Percentiles rank a stretch among this genome's conserved stretches.
Evolutionary conservation across 768 basidiomycete genomes (phyloP).

Genomic region (Sporobolomyces pararoseus): DNA sequence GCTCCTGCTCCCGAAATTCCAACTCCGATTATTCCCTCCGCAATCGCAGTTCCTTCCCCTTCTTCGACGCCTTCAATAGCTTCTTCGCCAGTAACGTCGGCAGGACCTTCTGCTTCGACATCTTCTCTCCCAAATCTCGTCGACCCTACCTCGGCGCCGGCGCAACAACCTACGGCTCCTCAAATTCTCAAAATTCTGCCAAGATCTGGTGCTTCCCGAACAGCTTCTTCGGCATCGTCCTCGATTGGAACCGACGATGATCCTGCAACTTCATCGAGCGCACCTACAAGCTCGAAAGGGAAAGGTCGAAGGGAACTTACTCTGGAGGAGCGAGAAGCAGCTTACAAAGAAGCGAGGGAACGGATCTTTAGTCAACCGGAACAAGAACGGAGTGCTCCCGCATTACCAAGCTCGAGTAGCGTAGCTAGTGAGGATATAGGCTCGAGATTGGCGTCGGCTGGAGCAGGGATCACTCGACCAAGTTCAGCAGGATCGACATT

Average conservation of each 20-base stretch:
- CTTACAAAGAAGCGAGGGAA: slow-evolving; percentile 44
- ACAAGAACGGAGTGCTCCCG: neutral
- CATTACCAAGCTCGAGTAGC: neutral
- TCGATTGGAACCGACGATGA: slow-evolving; percentile 34
- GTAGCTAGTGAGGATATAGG: neutral
- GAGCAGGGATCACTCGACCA: slow-evolving; percentile 29
- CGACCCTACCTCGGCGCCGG: neutral
- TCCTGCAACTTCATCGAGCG: slow-evolving; percentile 5
- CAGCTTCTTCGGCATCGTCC: slow-evolving; percentile 22
- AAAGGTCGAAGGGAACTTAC: slow-evolving; percentile 30
- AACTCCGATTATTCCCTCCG: neutral
- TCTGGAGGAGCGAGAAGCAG: slow-evolving; percentile 44
- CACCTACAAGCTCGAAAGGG: neutral
- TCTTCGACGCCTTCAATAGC: slow-evolving; percentile 4
- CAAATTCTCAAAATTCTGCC: slow-evolving; percentile 39
- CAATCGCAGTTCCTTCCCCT: neutral
- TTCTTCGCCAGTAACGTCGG: slow-evolving; percentile 11
- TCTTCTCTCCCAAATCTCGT: neutral
- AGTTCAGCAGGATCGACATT: slow-evolving; percentile 37
- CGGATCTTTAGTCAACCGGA: slow-evolving; percentile 42
- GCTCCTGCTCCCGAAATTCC: slow-evolving; percentile 13
- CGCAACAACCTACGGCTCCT: neutral
- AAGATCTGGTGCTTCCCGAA: slow-evolving; percentile 16
- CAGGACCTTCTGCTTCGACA: neutral
- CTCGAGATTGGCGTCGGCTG: neutral